Conservation (phyloP, 1,284 basidiomycete species). For the Boletus semigastroideus region DNA sequence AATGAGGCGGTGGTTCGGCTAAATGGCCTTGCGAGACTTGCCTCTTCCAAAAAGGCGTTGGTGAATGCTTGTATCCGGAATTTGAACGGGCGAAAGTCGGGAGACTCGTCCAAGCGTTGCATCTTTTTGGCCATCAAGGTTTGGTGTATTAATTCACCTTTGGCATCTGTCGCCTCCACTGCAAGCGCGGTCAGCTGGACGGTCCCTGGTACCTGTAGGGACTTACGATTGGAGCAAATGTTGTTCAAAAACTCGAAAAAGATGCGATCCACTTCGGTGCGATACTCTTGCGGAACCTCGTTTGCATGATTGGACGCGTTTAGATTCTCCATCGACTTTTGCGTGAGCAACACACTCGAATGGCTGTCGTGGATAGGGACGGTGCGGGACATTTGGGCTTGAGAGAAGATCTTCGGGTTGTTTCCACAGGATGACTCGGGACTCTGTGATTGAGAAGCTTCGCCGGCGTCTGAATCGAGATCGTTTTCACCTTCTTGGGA, state of each 20-base stretch:
- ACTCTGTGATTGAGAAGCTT: slow-evolving; percentile 30
- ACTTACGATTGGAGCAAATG: slow-evolving; percentile 88
- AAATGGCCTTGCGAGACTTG: slow-evolving; percentile 35
- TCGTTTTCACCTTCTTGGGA: slow-evolving; percentile 46
- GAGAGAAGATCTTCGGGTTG: slow-evolving; percentile 22
- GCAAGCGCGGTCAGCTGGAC: slow-evolving; percentile 17
- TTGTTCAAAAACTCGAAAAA: slow-evolving; percentile 90
- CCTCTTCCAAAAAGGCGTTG: slow-evolving; percentile 93
- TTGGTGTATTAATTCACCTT: slow-evolving; percentile 97
- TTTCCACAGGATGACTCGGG: slow-evolving; percentile 31
- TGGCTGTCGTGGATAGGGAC: slow-evolving; percentile 20
- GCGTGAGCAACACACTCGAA: slow-evolving; percentile 23
- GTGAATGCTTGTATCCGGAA: slow-evolving; percentile 99
- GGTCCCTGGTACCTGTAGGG: slow-evolving; percentile 16
- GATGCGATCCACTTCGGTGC: slow-evolving; percentile 81
- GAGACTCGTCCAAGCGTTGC: slow-evolving; percentile 92
- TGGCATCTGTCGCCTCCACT: slow-evolving; percentile 92
- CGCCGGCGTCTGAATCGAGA: slow-evolving; percentile 39
- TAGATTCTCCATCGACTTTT: slow-evolving; percentile 34
- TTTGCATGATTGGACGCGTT: slow-evolving; percentile 44
- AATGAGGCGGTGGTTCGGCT: slow-evolving; percentile 10
- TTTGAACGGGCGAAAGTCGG: slow-evolving; percentile 98
- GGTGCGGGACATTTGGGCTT: slow-evolving; percentile 25
- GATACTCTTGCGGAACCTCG: slow-evolving; percentile 80
- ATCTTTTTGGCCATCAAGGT: slow-evolving; percentile 99